These are phyloP conservation scores for Hordeum pubiflorum DNA, from an alignment of 202 grass and related monocot species.

Conservation along the genomic window DNA sequence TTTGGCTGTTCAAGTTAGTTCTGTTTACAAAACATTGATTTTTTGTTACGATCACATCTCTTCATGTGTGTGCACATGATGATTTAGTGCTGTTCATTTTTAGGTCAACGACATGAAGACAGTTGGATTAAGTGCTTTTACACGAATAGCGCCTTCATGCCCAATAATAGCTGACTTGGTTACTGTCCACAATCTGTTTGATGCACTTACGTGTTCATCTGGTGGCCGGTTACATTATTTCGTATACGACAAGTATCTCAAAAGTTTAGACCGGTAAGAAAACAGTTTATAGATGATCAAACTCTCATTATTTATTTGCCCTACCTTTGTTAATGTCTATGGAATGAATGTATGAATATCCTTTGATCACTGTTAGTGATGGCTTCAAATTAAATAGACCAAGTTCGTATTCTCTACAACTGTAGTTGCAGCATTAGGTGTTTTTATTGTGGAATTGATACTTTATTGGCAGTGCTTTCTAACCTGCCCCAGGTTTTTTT, in stretches of 20 bases:
- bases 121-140: slow-evolving; percentile 58
- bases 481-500: no score
- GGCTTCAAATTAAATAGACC: neutral
- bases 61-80: slow-evolving; percentile 6
- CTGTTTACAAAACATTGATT: neutral
- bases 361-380: neutral
- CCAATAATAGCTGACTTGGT: slow-evolving; percentile 72
- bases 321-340: neutral
- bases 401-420: neutral
- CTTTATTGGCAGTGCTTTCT: neutral
- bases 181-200: slow-evolving; percentile 82
- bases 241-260: slow-evolving; percentile 86
- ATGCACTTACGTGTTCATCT: slow-evolving; percentile 68
- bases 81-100: slow-evolving; percentile 25
- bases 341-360: neutral
- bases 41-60: neutral
- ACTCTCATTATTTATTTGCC: slow-evolving; percentile 8
- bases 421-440: neutral
- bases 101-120: slow-evolving; percentile 81
- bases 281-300: neutral
- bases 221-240: slow-evolving; percentile 69
- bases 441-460: neutral
- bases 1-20: slow-evolving; percentile 72
- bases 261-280: slow-evolving; percentile 68
- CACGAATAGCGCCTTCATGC: slow-evolving; percentile 59